phyloP scores from a whole-genome alignment of 202 grass and related monocot species.

The Setaria italica region DNA sequence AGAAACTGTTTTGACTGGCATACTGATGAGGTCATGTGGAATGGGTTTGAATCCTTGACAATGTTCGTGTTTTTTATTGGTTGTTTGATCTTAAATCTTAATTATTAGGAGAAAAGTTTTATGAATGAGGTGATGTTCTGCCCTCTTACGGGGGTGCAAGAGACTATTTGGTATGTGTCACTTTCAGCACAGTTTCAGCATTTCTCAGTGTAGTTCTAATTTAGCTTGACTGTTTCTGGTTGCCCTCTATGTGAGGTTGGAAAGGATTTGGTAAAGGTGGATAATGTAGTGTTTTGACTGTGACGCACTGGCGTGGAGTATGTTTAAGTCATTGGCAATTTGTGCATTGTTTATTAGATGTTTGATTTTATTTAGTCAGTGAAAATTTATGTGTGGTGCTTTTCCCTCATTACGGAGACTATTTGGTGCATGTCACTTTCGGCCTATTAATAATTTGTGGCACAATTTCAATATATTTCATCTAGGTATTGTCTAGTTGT shows the following conservation, averaged over 20 bases:
- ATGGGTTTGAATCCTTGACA: conserved; percentile 18
- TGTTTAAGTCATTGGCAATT: conserved; percentile 17
- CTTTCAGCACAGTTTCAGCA: neutral
- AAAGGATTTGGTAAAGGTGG: conserved; percentile 21
- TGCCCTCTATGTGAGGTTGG: neutral
- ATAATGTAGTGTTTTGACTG: neutral
- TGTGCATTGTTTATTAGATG: conserved; percentile 2
- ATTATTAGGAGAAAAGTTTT: neutral
- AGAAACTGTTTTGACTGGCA: neutral
- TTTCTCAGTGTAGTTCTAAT: conserved; percentile 5
- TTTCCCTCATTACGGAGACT: neutral
- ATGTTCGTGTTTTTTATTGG: conserved; percentile 10
- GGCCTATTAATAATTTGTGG: neutral
- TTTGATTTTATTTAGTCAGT: conserved; percentile 19
- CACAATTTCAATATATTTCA: neutral
- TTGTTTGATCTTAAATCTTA: conserved; percentile 25
- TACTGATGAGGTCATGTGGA: neutral
- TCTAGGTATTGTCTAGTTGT: neutral
- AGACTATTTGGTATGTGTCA: conserved; percentile 27
- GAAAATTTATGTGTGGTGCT: neutral
- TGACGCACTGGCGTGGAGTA: conserved; percentile 20
- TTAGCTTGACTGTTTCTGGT: conserved; percentile 3
- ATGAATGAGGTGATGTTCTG: neutral
- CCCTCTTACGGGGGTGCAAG: neutral
- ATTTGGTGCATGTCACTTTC: conserved; percentile 29